Evolutionary conservation across 1,284 basidiomycete species (phyloP), one percentile per base, ranked within the genome.

Genomic region (Naganishia sp.): DNA sequence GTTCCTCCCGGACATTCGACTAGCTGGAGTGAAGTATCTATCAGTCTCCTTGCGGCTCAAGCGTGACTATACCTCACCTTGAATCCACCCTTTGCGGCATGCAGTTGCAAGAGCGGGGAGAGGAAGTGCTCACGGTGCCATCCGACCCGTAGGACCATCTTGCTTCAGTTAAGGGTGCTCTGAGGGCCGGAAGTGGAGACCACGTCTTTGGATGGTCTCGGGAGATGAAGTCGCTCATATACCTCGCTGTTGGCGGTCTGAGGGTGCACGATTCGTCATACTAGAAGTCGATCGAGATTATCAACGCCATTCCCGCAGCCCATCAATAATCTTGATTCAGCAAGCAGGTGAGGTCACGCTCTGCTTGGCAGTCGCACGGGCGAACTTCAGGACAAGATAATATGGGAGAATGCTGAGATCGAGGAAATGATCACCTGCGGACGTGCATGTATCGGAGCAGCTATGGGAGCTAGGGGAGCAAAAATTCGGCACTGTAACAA

Each of bases 1-100:
- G 93, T 95, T 6, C 94, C 94, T 72, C 92, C 91, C 13, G 93
- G 92, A 76, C 92, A 95, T 79, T 92, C 89, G n/a, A 94, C 86
- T 7, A 95, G 84, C 18, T 84, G 85, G 75, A 95, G 90, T 0
- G 89, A 90, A 76, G 85, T 80, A 6, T 57, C 10, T 3, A 31
- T 35, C 85, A 86, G 15, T 81, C 77, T 72, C 94, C 91, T 13
- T 77, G 80, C 31, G 84, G 9, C 9, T 28, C 41, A 13, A 45
- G 11, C 83, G 2, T 86, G 85, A 70, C 9, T 11, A n/a, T 43
- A 13, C 46, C 41, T 23, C 13, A 60, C 53, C 15, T 63, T 60
- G 11, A 68, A 60, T 42, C 74, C 71, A 23, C 70, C 56, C 17
- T 72, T 50, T 13, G 66, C 66, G 18, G 66, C 78, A 3, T 76